Base-by-base conservation (phyloP, 495 filamentous ascomycete genomes). In the Penicillium canariense region DNA sequence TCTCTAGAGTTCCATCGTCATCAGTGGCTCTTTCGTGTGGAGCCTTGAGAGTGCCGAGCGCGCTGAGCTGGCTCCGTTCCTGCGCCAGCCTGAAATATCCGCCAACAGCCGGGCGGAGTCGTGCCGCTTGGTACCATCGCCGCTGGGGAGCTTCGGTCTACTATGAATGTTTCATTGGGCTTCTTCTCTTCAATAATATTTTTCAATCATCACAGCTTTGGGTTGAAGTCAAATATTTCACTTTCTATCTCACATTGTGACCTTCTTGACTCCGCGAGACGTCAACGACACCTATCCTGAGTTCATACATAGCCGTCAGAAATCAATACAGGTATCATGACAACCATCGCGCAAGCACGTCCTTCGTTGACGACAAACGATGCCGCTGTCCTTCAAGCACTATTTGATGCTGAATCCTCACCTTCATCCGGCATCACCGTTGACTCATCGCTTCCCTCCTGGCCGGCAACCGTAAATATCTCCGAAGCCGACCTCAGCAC, bases 401-500 rank as follows among this genome's bases (percentile, higher is more conserved):
- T 96, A 67, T 90, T 88, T 62, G 88, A 94, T 57, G 86, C 87
- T 11, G 90, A 92, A 64, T 79, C 83, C 27, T 81, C 86, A 18
- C 83, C 87, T 1, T 74, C 74, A 10, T 62, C 75, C 1, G 68
- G 73, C 0, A 65, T 84, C 20, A 69, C 74, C 26, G 74, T 91
- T 34, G 81, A 87, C 59, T 5, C 73, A 1, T 71, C 71, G 2
- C 77, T 90, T 11, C 82, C 87, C 10, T 71, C 80, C 32, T 83
- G 87, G 65, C 85, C 88, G 2, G 28, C 59, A 25, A 49, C 56
- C 25, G 57, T 70, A 27, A 63, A 56, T 23, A 70, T 73, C 52
- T 58, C 60, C 17, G 27, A 52, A 34, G 40, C 58, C 31, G 49
- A 62, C 23, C 54, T 69, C 43, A 25, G 28, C 38, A 34, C 58